phyloP scores from a whole-genome alignment of 2,329 filamentous ascomycete genomes.

The Fusarium algeriense region DNA sequence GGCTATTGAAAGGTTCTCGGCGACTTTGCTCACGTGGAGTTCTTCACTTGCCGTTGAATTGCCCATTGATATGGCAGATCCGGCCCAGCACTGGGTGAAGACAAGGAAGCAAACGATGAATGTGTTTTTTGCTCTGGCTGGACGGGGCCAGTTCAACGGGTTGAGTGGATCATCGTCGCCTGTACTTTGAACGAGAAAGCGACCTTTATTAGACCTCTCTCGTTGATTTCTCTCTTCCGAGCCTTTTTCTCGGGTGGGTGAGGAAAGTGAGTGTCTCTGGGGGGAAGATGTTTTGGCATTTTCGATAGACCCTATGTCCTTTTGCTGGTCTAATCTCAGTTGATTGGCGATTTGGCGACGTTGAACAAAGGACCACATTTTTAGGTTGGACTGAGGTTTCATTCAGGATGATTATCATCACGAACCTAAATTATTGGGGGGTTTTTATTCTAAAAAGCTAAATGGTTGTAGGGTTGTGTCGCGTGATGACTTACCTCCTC shows the following conservation, averaged over 20 bases:
- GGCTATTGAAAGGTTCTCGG: conserved; percentile 60
- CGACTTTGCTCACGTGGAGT: conserved; percentile 62
- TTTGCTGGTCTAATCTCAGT: neutral
- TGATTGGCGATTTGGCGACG: neutral
- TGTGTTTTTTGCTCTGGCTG: conserved; percentile 46
- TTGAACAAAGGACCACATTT: conserved; percentile 5
- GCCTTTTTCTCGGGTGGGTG: neutral
- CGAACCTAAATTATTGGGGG: accelerated
- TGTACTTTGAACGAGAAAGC: neutral
- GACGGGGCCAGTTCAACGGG: conserved; percentile 56
- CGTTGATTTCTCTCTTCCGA: neutral
- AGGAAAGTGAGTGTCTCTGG: neutral
- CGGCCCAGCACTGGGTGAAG: conserved; percentile 58
- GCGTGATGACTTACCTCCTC: neutral
- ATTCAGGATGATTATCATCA: neutral
- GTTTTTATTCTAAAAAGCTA: neutral
- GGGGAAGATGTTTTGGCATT: accelerated
- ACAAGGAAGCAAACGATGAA: conserved; percentile 56
- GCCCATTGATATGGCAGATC: conserved; percentile 63
- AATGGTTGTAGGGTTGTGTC: neutral
- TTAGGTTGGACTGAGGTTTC: too few relatives aligned
- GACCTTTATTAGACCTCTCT: neutral
- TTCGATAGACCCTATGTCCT: neutral
- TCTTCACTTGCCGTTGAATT: conserved; percentile 55
- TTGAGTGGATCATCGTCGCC: conserved; percentile 52